Conservation (phyloP, 768 basidiomycete species). For the Hygrocybe coccinea region DNA sequence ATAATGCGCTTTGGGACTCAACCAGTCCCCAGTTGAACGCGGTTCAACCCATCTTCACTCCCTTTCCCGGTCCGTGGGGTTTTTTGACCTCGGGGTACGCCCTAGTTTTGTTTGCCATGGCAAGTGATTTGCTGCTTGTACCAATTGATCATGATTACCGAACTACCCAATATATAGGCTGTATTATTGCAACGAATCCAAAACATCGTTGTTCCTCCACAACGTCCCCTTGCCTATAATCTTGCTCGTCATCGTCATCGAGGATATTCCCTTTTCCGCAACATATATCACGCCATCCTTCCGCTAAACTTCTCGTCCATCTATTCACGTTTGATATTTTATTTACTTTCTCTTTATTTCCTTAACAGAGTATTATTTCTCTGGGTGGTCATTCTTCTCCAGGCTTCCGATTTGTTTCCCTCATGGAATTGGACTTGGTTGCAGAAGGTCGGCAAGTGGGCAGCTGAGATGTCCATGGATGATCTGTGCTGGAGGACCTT, state of each 20-base stretch:
- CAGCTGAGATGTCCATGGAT: constrained; percentile 46
- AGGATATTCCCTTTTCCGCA: constrained; percentile 17
- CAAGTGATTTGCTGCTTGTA: constrained; percentile 24
- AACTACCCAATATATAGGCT: constrained; percentile 38
- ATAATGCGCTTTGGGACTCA: constrained; percentile 5
- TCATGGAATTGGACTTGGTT: constrained; percentile 20
- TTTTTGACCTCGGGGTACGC: constrained; percentile 75
- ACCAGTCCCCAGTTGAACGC: constrained; percentile 10
- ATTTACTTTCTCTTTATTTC: constrained; percentile 60
- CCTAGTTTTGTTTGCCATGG: constrained; percentile 61
- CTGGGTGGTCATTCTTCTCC: constrained; percentile 57
- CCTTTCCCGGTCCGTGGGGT: constrained; percentile 58
- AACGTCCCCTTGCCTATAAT: constrained; percentile 19
- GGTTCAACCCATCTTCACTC: constrained; percentile 10
- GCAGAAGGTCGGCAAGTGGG: constrained; percentile 42
- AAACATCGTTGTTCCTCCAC: constrained; percentile 68
- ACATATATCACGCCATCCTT: constrained; percentile 41
- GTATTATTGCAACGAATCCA: constrained; percentile 72
- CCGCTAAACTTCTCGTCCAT: constrained; percentile 63
- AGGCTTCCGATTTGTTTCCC: constrained; percentile 39
- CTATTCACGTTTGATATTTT: constrained; percentile 51
- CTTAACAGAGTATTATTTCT: constrained; percentile 52
- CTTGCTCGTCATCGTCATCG: neutral
- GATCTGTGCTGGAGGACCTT: constrained; percentile 74
- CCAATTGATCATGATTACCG: neutral